phyloP scores from a whole-genome alignment of 208 protist genomes.

The Blastocrithidia nonstop region DNA sequence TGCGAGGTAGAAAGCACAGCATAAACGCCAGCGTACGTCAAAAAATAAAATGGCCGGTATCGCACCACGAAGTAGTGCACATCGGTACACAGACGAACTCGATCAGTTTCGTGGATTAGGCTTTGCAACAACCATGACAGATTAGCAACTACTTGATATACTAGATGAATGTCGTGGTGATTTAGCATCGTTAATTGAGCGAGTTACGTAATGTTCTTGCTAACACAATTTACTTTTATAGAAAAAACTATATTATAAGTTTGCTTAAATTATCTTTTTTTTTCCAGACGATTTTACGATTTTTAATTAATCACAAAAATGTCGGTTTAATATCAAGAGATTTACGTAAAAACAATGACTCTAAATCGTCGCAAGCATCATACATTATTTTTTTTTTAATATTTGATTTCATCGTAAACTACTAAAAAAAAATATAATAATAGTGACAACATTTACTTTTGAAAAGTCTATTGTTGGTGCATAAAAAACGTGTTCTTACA shows the following conservation, averaged over 20 bases:
- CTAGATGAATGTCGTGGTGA: conserved; percentile 53
- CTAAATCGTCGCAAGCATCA: no score
- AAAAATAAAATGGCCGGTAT: no score
- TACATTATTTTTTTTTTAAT: no score
- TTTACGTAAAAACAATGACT: no score
- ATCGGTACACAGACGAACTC: conserved; percentile 48
- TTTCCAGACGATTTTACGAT: background rate
- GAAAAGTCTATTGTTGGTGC: conserved; percentile 3
- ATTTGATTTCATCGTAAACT: no score
- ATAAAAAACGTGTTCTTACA: background rate
- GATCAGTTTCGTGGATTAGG: conserved; percentile 53
- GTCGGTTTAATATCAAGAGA: conserved; percentile 1
- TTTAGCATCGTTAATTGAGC: no score
- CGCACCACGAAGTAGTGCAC: conserved; percentile 2
- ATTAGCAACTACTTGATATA: conserved; percentile 44
- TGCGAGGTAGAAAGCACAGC: no score
- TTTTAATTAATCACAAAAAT: background rate
- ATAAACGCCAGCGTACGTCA: no score
- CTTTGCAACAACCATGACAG: conserved; percentile 30
- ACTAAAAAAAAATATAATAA: background rate
- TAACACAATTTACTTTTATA: conserved; percentile 10
- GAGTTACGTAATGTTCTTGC: conserved; percentile 50
- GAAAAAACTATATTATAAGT: background rate
- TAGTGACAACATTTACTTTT: background rate
- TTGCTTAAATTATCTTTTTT: conserved; percentile 6